Base-by-base conservation (phyloP, 352 stramenopile genomes). In the Phytophthora fragariae region DNA sequence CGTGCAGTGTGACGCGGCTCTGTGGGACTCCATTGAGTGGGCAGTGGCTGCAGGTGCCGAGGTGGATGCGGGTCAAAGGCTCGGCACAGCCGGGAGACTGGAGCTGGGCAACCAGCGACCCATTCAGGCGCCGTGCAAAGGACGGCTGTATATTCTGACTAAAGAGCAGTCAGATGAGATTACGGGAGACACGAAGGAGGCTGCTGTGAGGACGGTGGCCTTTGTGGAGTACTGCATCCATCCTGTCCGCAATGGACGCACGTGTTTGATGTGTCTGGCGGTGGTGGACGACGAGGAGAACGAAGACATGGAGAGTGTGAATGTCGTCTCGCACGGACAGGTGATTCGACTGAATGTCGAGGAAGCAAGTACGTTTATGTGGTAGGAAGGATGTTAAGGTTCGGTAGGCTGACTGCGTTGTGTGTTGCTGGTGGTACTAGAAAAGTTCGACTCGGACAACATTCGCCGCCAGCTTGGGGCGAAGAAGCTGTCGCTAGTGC, bases 301-400 rank as follows among this genome's bases (percentile, higher is more conserved):
- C 19, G 83, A 85, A 62, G 84, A 89, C 21, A 78, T 88, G 72
- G 81, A 90, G 57, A 91, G 86, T 6, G 88, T 95, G 14, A 95
- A 90, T 62, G 85, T 95, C n/a, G 79, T 95, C 0, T 93, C 86
- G 7, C 86, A 95, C 54, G 88, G 88, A 47, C 88, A 95, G 98
- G 72, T 98, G 81, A 86, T 99, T 86, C 77, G 96, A 79, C 61
- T 98, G 77, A 93, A 99, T 87, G 80, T 99, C 75, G 65, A 99
- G 87, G 92, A 99, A 99, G 75, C 98, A 91, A 87, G 96, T 97
- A 77, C 88, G 86, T 82, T 82, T 80, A 61, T 62, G 14, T 6
- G 29, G 29, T 31, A 31, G 29, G 7, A 39, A 63, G 91, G 76
- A 1, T 92, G 2, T 3, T 73, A 15, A n/a, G 68, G 56, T 47